phyloP scores from a whole-genome alignment of 768 basidiomycete species.

The Boletus reticulatus region DNA sequence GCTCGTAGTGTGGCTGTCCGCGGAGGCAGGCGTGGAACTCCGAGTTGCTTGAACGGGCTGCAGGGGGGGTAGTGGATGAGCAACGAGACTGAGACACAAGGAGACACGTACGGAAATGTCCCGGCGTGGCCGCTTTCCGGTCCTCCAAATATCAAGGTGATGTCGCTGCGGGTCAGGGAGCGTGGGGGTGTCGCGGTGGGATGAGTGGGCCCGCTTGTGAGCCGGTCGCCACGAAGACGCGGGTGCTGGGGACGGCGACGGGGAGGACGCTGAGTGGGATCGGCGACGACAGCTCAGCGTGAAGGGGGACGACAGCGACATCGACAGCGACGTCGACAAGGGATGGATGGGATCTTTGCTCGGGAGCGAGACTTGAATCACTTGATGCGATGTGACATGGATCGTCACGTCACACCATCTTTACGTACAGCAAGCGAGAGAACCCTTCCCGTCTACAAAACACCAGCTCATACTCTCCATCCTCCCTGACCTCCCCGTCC shows the following conservation, averaged over 20 bases:
- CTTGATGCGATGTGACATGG: constrained; percentile 13
- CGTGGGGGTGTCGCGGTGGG: constrained; percentile 33
- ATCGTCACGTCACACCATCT: constrained; percentile 24
- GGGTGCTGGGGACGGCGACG: constrained; percentile 34
- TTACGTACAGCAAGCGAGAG: constrained; percentile 22
- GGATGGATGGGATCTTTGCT: constrained; percentile 10
- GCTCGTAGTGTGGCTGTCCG: constrained; percentile 27
- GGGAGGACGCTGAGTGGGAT: constrained; percentile 50
- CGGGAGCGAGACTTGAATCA: constrained; percentile 12
- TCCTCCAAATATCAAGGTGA: constrained; percentile 53
- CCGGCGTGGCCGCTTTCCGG: constrained; percentile 53
- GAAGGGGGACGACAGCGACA: constrained; percentile 36
- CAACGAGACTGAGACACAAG: background rate
- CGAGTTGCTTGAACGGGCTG: constrained; percentile 23
- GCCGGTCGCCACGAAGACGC: constrained; percentile 41
- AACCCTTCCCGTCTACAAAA: constrained; percentile 15
- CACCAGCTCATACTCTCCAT: constrained; percentile 16
- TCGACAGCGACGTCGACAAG: constrained; percentile 2
- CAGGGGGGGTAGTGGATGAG: background rate
- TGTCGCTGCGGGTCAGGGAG: constrained; percentile 43
- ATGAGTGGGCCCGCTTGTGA: constrained; percentile 50
- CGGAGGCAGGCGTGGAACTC: constrained; percentile 30
- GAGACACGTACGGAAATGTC: constrained; percentile 42
- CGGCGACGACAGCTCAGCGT: constrained; percentile 43
- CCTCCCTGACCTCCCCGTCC: background rate